Base-by-base conservation (phyloP, 768 basidiomycete species). In the Suillus americanus region DNA sequence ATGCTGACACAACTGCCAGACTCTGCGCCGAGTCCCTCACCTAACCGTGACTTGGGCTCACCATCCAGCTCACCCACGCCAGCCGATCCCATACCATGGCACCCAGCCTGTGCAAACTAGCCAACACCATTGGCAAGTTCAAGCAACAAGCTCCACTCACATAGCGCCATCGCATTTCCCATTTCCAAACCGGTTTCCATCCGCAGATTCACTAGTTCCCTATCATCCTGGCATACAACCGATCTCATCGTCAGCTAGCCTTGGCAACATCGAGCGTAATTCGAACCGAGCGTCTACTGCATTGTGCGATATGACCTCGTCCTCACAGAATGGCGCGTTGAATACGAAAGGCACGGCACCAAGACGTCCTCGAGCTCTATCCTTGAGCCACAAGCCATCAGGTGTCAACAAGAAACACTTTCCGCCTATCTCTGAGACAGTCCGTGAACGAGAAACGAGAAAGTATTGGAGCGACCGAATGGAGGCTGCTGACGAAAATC, bases 21-120 rank as follows among this genome's bases (percentile, higher is more conserved):
- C 89, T 5, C 80, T 94, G 67, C 85, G 88, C 64, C 80, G 83
- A 64, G 79, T 92, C 20, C 87, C 91, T 50, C 88, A 91, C 73
- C 73, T 94, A 13, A 87, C 84, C 2, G 88, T 91, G 8, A 90
- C 90, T 28, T 93, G 92, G 91, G 89, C 91, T 20, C 91, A 93
- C 73, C 88, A 89, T 83, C 81, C 55, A 62, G 66, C 43, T 66
- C 54, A 28, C 7, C 63, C n/a, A 41, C 61, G 35, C 66, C 40
- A 71, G 73, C 35, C 66, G 66, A 0, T 73, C 66, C 25, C 51
- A 35, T 64, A 71, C 46, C 55, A 41, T 35, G 37, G 67, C 59
- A 40, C 62, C 2, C 71, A 70, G 33, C 54, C 56, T 33, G 65
- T 65, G 6, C 60, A 63, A 37, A 60, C 38, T n/a, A 59, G 1